Evolutionary conservation across 2,329 filamentous ascomycete species (phyloP), one percentile per base, ranked within the genome.

Genomic region (Aspergillus pseudoglaucus): DNA sequence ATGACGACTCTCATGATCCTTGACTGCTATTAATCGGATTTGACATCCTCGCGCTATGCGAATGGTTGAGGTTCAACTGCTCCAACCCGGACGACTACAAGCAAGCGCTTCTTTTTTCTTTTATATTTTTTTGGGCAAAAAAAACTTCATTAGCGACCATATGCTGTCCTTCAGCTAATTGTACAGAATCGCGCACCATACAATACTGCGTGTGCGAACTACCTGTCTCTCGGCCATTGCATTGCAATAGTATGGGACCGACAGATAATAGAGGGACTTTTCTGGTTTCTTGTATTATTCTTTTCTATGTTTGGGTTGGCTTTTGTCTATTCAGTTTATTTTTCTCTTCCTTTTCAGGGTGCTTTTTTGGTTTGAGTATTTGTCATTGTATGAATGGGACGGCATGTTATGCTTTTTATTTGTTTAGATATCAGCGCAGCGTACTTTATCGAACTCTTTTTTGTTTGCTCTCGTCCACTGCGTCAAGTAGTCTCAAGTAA

Each of bases 121-220:
- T 47, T 49, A 54, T 52, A 47, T 51, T 53, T 59, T 59, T 56
- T 49, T 63, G 61, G 61, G 50, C 41, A 58, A 62, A 66, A 30
- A 27, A 30, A 30, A 12, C 5, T 2, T 30, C 25, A 58, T 63
- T 60, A 55, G 48, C 58, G 59, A 56, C 54, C 55, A 54, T 54
- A 53, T 57, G 55, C 58, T 58, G 53, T 56, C 53, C 51, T 44
- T 47, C 51, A 45, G 18, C 37, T 17, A 39, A 18, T 39, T 39
- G 37, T 39, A 39, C 37, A 39, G 37, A 39, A 17, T 17, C n/a
- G 15, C n/a, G 15, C 33, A n/a, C 33, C 33, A 17, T 17, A 35
- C 14, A 35, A 17, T 15, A 35, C 14, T 35, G 6, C 14, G 33
- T 35, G 14, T 35, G 33, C 33, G 33, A 17, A 35, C 37, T 39